Conservation (phyloP, 2,329 filamentous ascomycete species). For the Alternaria ventricosa region DNA sequence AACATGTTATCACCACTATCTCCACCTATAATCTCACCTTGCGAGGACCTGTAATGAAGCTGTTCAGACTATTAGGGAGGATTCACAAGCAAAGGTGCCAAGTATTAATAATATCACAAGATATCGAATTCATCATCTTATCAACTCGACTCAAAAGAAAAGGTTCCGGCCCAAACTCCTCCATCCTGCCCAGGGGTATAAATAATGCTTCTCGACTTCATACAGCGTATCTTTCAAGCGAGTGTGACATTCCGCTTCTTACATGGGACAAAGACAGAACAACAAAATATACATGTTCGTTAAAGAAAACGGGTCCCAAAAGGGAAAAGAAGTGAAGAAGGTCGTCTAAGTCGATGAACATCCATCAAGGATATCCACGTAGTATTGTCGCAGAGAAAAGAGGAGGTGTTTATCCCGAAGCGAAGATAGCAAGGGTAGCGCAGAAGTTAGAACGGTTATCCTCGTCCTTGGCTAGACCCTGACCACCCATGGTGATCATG, state of each 20-base stretch:
- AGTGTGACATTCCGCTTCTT: conserved; percentile 15
- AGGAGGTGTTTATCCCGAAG: conserved; percentile 21
- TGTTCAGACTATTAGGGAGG: background rate
- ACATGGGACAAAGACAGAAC: conserved; percentile 17
- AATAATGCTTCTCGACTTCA: conserved; percentile 6
- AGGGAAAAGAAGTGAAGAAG: conserved; percentile 27
- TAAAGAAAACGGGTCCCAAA: conserved; percentile 16
- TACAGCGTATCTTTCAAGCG: conserved; percentile 14
- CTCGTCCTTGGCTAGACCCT: conserved; percentile 47
- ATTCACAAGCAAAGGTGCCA: background rate
- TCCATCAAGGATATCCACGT: conserved; percentile 19
- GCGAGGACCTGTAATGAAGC: too few relatives aligned
- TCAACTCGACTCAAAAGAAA: background rate
- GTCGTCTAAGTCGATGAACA: conserved; percentile 1
- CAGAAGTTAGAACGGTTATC: conserved; percentile 59
- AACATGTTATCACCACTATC: background rate
- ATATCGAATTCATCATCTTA: conserved; percentile 2
- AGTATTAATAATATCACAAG: background rate
- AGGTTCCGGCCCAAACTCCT: conserved; percentile 9
- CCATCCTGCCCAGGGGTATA: conserved; percentile 19
- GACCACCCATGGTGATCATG: conserved; percentile 54
- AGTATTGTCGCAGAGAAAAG: background rate
- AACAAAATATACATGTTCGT: conserved; percentile 26
- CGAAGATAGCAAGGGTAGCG: conserved; percentile 53
- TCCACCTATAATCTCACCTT: background rate